Conservation (phyloP, 768 basidiomycete species). For the Mycena vulgaris region DNA sequence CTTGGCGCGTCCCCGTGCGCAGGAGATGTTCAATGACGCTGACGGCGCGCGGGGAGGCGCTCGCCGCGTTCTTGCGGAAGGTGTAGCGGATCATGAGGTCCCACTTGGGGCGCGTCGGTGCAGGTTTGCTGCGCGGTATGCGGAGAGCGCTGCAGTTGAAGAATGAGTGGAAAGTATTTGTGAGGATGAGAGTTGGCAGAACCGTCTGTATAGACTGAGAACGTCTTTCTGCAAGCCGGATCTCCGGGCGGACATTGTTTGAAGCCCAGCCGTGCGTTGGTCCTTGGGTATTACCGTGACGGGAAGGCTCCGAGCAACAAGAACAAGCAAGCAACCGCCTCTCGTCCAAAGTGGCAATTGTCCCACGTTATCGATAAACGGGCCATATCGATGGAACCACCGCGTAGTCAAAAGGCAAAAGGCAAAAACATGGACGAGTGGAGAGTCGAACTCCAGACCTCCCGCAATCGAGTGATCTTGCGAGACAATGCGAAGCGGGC, state of each 20-base stretch:
- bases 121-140: slow-evolving; percentile 80
- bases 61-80: slow-evolving; percentile 75
- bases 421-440: too few species aligned
- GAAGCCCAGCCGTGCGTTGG: not conserved
- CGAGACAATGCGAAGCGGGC: too few species aligned
- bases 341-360: not conserved
- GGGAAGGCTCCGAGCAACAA: not conserved
- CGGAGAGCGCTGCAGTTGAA: slow-evolving; percentile 76
- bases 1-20: slow-evolving; percentile 75
- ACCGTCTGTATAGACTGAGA: slow-evolving; percentile 62
- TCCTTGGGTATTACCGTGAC: not conserved
- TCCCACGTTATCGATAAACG: too few species aligned
- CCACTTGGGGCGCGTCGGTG: slow-evolving; percentile 73
- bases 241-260: slow-evolving; percentile 45
- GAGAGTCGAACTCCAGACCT: too few species aligned
- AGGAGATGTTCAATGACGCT: slow-evolving; percentile 82
- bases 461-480: too few species aligned
- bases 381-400: too few species aligned
- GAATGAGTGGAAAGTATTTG: slow-evolving; percentile 12
- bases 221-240: slow-evolving; percentile 72
- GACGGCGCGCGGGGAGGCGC: slow-evolving; percentile 76
- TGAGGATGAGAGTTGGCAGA: slow-evolving; percentile 8
- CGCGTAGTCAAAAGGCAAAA: too few species aligned
- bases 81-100: slow-evolving; percentile 76
- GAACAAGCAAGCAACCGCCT: not conserved